These are phyloP conservation scores for Bimuria novae-zelandiae DNA, from an alignment of 2,329 filamentous ascomycete species.

Conservation along the genomic window DNA sequence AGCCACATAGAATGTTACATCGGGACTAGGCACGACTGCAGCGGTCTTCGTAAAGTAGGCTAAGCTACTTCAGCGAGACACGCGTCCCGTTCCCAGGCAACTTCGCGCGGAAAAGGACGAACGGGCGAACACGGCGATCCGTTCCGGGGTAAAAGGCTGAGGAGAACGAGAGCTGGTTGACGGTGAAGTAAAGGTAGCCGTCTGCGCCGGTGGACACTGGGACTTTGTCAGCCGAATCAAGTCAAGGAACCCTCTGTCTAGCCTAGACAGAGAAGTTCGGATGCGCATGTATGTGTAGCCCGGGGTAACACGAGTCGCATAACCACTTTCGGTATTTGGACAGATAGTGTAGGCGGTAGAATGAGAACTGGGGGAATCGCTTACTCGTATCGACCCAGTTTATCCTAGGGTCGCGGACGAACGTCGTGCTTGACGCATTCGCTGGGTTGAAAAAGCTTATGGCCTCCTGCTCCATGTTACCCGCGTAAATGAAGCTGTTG, in stretches of 20 bases:
- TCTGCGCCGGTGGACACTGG: conserved; percentile 48
- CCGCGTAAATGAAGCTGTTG: conserved; percentile 55
- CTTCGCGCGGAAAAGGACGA: conserved; percentile 48
- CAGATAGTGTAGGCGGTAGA: too few species aligned
- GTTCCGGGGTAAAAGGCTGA: conserved; percentile 47
- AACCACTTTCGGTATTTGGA: too few species aligned
- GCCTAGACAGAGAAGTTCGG: too few species aligned
- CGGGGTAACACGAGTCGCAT: too few species aligned
- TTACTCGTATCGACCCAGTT: conserved; percentile 16
- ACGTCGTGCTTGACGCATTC: conserved; percentile 50
- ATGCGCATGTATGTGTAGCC: background rate
- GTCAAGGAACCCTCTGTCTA: too few species aligned
- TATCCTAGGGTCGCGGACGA: conserved; percentile 9
- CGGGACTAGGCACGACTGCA: too few species aligned
- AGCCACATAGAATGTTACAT: too few species aligned
- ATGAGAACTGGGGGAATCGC: background rate
- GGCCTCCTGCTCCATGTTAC: conserved; percentile 54
- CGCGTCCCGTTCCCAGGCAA: conserved; percentile 51
- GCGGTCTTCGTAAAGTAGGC: too few species aligned
- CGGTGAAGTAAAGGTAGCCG: conserved; percentile 59
- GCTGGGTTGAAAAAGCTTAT: conserved; percentile 50
- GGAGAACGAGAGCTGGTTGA: conserved; percentile 54
- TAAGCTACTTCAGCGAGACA: conserved; percentile 27
- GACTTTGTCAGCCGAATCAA: background rate
- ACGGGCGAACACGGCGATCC: conserved; percentile 51